Percentiles rank a stretch among this genome's conserved stretches.
phyloP scores from a whole-genome alignment of 176 grass and related monocot genomes.

The Carex pumila region DNA sequence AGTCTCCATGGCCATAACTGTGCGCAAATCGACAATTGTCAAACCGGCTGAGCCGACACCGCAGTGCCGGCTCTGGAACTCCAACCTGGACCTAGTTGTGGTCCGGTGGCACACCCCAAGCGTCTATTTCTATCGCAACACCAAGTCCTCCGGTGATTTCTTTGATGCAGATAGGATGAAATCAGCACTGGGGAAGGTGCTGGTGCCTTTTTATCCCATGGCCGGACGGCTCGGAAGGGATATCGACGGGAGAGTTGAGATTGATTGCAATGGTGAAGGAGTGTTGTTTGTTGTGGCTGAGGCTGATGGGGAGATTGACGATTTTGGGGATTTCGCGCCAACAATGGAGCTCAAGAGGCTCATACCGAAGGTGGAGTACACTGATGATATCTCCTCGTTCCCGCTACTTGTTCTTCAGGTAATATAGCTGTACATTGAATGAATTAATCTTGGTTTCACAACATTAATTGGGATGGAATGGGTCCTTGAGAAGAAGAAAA shows the following conservation, averaged over 20 bases:
- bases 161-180: conserved; percentile 58
- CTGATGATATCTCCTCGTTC: conserved; percentile 69
- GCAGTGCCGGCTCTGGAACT: conserved; percentile 55
- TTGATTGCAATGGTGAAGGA: conserved; percentile 66
- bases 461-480: neutral
- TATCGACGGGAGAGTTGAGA: conserved; percentile 78
- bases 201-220: conserved; percentile 92
- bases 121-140: conserved; percentile 71
- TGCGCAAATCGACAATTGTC: conserved; percentile 59
- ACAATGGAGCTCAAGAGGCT: conserved; percentile 85
- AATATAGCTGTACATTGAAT: neutral
- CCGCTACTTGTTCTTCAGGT: conserved; percentile 86
- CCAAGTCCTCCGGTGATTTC: conserved; percentile 22
- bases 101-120: conserved; percentile 78
- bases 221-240: conserved; percentile 67
- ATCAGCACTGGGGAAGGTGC: conserved; percentile 49
- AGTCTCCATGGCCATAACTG: conserved; percentile 38
- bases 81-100: conserved; percentile 70
- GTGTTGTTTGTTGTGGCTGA: conserved; percentile 90
- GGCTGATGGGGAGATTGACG: conserved; percentile 47
- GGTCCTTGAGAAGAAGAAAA: neutral
- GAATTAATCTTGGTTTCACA: neutral
- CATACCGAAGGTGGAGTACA: conserved; percentile 73
- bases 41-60: conserved; percentile 55
- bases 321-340: conserved; percentile 84